Evolutionary conservation across 208 protist species (phyloP), one percentile per base, ranked within the genome.

Genomic region (Wallacemonas rigidus): DNA sequence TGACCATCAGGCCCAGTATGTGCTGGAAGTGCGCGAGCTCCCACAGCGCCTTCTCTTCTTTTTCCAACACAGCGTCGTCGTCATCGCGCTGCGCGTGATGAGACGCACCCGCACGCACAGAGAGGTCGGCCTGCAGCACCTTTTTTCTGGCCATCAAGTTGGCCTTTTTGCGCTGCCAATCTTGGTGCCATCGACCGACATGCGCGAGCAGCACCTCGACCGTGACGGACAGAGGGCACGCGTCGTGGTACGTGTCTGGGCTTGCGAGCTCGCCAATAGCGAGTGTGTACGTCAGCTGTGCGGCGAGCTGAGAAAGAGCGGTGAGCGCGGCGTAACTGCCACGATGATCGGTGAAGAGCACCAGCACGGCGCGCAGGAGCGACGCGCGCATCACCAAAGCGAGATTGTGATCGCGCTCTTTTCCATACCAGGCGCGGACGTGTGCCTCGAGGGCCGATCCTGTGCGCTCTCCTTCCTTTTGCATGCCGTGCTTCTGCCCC

Each of bases 1-100:
- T 62, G 38, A 56, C 58, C 50, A 86, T 80, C 39, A 91, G 56
- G 26, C 48, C 47, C 41, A 85, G 39, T 17, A 81, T 45, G 26
- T 74, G 58, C 57, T 74, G 51, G 39, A 76, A 53, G 7, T 41
- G 12, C 40, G 78, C 65, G 12, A 78, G 69, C 39, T 43, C 56
- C 4, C 35, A 60, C 35, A 82, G 44, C 26, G 69, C 56, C 7
- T 50, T 43, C 35, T 78, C 64, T 26, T 72, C 69, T 40, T 44
- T 48, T 56, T 55, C 47, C 17, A 35, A 2, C 17, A 48, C 48
- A 17, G 40, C 47, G 62, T 43, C 62, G 64, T 55, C 14, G 53
- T 38, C 43, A 12, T 38, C 45, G 12, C 0, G 8, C 45, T 50
- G 45, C 45, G 45, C 45, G 12, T 6, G 12, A 6, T 50, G 0